Evolutionary conservation across 2,329 filamentous ascomycete genomes (phyloP), one percentile per base, ranked within the genome.

Genomic region (Scedosporium boydii): DNA sequence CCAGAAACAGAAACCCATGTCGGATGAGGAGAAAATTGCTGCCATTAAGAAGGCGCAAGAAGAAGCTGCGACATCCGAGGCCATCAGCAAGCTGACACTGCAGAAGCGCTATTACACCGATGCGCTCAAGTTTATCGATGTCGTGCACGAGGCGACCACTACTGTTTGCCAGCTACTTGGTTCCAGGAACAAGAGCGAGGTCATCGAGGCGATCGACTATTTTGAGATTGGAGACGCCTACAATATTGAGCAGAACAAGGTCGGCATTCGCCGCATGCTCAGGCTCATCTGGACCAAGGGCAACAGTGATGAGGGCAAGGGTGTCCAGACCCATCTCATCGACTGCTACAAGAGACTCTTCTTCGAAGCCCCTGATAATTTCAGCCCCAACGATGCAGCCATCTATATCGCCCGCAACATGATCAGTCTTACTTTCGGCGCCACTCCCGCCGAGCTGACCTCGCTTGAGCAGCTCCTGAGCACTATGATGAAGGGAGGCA

Each of bases 231-330:
- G 95, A 55, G 93, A 99, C 73, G 93, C 93, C 5, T 98, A 98
- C 81, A 95, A 96, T 73, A 88, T 99, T 63, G 90, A 97, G 73
- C 91, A 95, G 67, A 92, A 96, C 71, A 93, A 96, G 73, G 78
- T 88, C 46, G 95, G 96, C 63, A 98, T 99, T 70, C 86, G 93
- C 64, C 88, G 92, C 63, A 99, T 99, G 95, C 82, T 99, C 66
- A 88, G 93, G 61, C 81, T 99, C 21, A 99, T 99, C 73, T 99
- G 95, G 95, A 99, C 95, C 66, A 99, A 99, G 77, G 93, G 95
- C 68, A 99, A 98, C 76, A 98, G 92, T 69, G 95, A 99, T 70
- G 96, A 99, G 80, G 95, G 96, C 69, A 99, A 98, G 77, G 95
- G 95, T 62, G 93, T 99, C 2, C 96, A 99, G 72, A 90, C 90